Evolutionary conservation across 192 early-diverging fungal species (phyloP), one percentile per base, ranked within the genome.

Genomic region (Coemansia sp.): DNA sequence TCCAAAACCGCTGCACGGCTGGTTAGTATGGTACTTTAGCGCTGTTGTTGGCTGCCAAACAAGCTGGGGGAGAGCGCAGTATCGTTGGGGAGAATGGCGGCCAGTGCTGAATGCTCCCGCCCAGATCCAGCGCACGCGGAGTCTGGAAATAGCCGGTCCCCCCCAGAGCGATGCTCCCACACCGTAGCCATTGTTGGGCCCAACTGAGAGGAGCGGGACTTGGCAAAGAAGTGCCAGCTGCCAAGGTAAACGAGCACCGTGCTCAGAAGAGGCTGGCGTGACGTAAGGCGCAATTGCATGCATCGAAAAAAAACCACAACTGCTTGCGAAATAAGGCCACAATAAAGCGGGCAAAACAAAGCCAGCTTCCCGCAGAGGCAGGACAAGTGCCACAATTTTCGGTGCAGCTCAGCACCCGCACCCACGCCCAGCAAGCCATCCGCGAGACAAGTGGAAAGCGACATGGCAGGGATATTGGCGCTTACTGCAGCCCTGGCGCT

Each of bases 241-340:
- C 10, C 32, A 35, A 1, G n/a, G 32, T 10, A 32, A 14, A 26
- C 40, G 36, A 60, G 19, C 49, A 43, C 30, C 25, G 39, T 40
- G 51, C 31, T 30, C 39, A 40, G 23, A 27, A 25, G 48, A 62
- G 58, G 38, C 26, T 70, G 60, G 29, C 5, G 15, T 35, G 36
- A 50, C 45, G 53, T 52, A 62, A 59, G 45, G 53, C 47, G 47
- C 51, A 64, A 60, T 8, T 69, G 38, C 23, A 17, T 40, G 34
- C 55, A 56, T 31, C 22, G 20, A 53, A 61, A 25, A 38, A 30
- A 12, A 43, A 15, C n/a, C 52, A 20, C 38, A 43, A 43, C 8
- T 10, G 20, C 41, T 25, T 43, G 41, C 41, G 30, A 34, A 51
- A 51, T 38, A 32, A 10, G 29, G 42, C 29, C 39, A 59, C 39